These are phyloP conservation scores for Begonia loranthoides DNA, from an alignment of 306 rosid species.

Conservation along the genomic window DNA sequence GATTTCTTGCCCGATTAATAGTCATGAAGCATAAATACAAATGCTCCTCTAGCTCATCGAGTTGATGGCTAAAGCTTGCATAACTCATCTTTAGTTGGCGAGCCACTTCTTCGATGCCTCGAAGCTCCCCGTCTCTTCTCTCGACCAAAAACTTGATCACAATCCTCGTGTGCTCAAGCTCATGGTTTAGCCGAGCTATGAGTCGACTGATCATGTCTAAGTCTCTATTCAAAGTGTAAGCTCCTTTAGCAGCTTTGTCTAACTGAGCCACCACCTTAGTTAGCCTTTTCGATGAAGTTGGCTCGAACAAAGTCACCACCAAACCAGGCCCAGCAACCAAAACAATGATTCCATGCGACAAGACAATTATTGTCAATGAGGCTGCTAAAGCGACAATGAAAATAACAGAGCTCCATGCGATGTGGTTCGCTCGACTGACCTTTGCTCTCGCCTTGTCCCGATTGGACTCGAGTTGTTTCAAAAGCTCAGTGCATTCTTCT, in stretches of 20 bases:
- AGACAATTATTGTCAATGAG: conserved; percentile 29
- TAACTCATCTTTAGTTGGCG: conserved; percentile 35
- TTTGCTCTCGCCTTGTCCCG: conserved; percentile 32
- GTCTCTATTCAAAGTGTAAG: conserved; percentile 50
- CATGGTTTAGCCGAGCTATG: conserved; percentile 44
- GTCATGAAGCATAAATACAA: conserved; percentile 79
- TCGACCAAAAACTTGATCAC: conserved; percentile 41
- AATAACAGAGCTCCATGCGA: conserved; percentile 25
- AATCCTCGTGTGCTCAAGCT: conserved; percentile 40
- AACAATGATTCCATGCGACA: conserved; percentile 39
- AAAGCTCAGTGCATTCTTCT: conserved; percentile 19
- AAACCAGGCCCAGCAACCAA: conserved; percentile 37
- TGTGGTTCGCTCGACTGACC: conserved; percentile 7
- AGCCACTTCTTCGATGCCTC: conserved; percentile 34
- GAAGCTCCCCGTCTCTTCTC: conserved; percentile 23
- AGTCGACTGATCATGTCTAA: conserved; percentile 48
- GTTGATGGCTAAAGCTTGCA: conserved; percentile 32
- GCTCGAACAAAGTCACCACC: conserved; percentile 14
- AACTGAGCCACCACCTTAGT: conserved; percentile 23
- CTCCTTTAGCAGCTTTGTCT: conserved; percentile 59
- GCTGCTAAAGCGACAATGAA: conserved; percentile 21
- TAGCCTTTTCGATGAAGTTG: conserved; percentile 18
- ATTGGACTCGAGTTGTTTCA: conserved; percentile 33
- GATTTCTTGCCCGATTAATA: conserved; percentile 60
- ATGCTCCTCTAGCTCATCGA: conserved; percentile 81